phyloP scores from a whole-genome alignment of 306 rosid genomes.

The Adenanthera pavonina region DNA sequence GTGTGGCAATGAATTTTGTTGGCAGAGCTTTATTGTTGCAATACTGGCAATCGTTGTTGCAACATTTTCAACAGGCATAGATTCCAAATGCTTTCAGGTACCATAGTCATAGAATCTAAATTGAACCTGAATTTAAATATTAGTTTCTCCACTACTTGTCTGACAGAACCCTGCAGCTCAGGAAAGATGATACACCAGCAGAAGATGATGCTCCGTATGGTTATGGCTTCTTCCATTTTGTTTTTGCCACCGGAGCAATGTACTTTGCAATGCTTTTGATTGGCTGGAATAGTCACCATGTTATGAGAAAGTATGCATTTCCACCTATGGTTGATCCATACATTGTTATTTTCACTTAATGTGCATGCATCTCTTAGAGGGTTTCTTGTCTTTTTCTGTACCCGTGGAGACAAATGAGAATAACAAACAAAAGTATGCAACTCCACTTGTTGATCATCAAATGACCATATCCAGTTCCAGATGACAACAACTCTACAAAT shows the following conservation, averaged over 20 bases:
- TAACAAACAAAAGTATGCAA: not conserved
- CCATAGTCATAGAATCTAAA: conserved; percentile 42
- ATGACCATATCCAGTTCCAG: not conserved
- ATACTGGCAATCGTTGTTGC: conserved; percentile 83
- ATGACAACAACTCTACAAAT: not conserved
- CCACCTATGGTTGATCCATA: not conserved
- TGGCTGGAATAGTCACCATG: conserved; percentile 88
- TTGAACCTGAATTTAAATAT: conserved; percentile 25
- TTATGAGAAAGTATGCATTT: conserved; percentile 69
- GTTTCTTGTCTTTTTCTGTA: not conserved
- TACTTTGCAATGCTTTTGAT: conserved; percentile 94
- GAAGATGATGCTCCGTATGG: conserved; percentile 96
- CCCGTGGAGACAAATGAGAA: not conserved
- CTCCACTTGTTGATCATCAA: not conserved
- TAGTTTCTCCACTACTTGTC: conserved; percentile 36
- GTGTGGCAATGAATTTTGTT: conserved; percentile 40
- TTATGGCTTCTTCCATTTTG: conserved; percentile 97
- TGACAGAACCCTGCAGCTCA: conserved; percentile 63
- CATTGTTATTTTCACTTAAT: conserved; percentile 14
- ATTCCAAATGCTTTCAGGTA: conserved; percentile 92
- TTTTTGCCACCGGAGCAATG: conserved; percentile 98
- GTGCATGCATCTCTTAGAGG: not conserved
- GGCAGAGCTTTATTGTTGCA: conserved; percentile 91
- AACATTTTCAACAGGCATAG: conserved; percentile 95
- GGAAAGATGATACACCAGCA: conserved; percentile 57